A percentile compares a stretch with the other conserved stretches of the same genome.
Evolutionary conservation across 495 filamentous ascomycete genomes (phyloP).

Genomic region (Letharia lupina): DNA sequence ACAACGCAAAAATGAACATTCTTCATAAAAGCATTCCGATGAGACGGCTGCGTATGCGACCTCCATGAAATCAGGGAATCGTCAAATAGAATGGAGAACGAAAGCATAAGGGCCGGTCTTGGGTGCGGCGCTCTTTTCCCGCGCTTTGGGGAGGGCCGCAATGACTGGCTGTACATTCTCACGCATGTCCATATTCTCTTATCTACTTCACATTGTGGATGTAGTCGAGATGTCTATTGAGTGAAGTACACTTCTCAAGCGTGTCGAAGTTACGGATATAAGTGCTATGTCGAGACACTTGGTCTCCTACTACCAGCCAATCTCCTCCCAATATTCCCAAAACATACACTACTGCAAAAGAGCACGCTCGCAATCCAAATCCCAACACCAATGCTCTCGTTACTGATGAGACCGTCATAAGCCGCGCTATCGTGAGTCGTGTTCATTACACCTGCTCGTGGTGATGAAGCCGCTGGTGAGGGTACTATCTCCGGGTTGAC

Average conservation of each 20-base stretch:
- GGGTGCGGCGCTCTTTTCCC: conserved; percentile 53
- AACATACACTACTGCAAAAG: conserved; percentile 90
- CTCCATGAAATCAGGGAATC: conserved; percentile 56
- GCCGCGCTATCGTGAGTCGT: conserved; percentile 31
- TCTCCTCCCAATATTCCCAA: conserved; percentile 87
- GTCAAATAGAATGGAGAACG: conserved; percentile 58
- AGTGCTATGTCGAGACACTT: conserved; percentile 12
- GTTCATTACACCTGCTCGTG: conserved; percentile 18
- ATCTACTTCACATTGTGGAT: background rate
- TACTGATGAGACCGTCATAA: conserved; percentile 47
- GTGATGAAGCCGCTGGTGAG: conserved; percentile 39
- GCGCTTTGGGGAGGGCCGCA: conserved; percentile 52
- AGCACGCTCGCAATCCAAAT: conserved; percentile 88
- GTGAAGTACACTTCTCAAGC: background rate
- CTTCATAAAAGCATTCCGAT: conserved; percentile 55
- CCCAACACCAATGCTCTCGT: conserved; percentile 67
- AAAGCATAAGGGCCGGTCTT: conserved; percentile 49
- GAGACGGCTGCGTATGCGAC: conserved; percentile 36
- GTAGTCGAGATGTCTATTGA: background rate
- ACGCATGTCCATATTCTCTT: background rate
- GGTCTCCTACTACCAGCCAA: conserved; percentile 42
- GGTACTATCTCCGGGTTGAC: conserved; percentile 73
- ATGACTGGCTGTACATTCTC: conserved; percentile 57
- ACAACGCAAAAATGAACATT: conserved; percentile 62
- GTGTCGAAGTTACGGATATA: background rate